Percentiles rank a stretch among this genome's conserved stretches.
Conservation (phyloP, 192 early-diverging fungal species). For the Oehlia diaphana region DNA sequence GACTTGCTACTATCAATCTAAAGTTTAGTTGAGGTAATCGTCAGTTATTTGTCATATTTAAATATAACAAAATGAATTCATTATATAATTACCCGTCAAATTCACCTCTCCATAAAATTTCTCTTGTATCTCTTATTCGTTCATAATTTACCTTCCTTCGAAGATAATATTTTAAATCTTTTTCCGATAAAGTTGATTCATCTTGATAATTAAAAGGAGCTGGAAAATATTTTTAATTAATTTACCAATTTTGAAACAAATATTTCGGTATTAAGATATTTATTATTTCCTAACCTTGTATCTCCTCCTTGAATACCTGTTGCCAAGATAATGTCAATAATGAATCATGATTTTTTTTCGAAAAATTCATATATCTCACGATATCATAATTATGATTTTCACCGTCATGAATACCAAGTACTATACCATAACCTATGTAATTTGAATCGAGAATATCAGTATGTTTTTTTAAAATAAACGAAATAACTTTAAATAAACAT, state of each 20-base stretch:
- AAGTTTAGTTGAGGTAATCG: slow-evolving; percentile 13
- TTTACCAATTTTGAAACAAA: not conserved
- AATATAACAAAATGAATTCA: not conserved
- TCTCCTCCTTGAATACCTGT: slow-evolving; percentile 56
- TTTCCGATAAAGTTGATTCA: slow-evolving; percentile 45
- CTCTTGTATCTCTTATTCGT: slow-evolving; percentile 49
- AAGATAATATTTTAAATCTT: slow-evolving; percentile 54
- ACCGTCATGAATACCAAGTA: slow-evolving; percentile 74
- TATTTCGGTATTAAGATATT: not conserved
- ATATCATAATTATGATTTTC: slow-evolving; percentile 74
- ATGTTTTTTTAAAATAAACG: no score
- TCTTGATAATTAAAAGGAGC: slow-evolving; percentile 58
- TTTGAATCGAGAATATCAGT: not conserved
- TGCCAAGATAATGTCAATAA: slow-evolving; percentile 73
- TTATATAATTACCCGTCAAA: slow-evolving; percentile 63
- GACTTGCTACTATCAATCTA: slow-evolving; percentile 78
- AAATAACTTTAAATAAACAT: slow-evolving; percentile 7
- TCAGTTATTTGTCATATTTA: no score
- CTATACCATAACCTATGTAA: slow-evolving; percentile 51
- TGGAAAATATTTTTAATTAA: slow-evolving; percentile 18
- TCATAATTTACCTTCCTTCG: slow-evolving; percentile 53
- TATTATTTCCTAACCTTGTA: slow-evolving; percentile 49
- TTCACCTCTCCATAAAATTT: slow-evolving; percentile 53
- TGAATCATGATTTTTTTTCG: slow-evolving; percentile 46
- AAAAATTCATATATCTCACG: slow-evolving; percentile 76